phyloP scores from a whole-genome alignment of 139 green algal genomes.

The Chlamydomonas asymmetrica region DNA sequence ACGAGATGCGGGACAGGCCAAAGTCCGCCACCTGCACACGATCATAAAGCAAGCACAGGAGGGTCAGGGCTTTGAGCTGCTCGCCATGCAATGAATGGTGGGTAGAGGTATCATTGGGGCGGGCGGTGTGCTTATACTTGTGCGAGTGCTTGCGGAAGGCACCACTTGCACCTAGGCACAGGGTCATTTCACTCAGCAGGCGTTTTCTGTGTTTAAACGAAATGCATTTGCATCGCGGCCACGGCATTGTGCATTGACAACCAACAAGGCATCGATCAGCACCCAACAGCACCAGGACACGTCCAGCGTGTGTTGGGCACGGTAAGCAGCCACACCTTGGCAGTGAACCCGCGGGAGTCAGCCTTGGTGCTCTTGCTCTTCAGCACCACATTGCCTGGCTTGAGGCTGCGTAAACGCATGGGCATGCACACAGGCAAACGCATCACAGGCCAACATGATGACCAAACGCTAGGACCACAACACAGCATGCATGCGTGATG shows the following conservation, averaged over 20 bases:
- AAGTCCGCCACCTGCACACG: slow-evolving; percentile 17
- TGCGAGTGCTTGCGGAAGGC: background rate
- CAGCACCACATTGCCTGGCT: slow-evolving; percentile 27
- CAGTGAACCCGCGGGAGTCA: slow-evolving; percentile 21
- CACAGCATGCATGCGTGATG: too few species aligned
- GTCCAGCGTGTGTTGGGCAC: too few species aligned
- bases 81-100: background rate
- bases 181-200: background rate
- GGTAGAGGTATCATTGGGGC: background rate
- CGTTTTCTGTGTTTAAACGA: background rate
- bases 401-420: too few species aligned
- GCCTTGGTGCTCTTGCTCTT: slow-evolving; percentile 11
- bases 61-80: background rate
- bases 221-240: background rate
- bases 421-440: too few species aligned
- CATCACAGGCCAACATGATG: too few species aligned
- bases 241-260: background rate
- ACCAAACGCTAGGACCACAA: too few species aligned
- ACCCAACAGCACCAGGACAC: background rate
- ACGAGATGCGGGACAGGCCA: slow-evolving; percentile 12
- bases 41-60: background rate
- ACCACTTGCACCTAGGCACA: background rate
- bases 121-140: background rate
- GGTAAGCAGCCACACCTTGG: slow-evolving; percentile 30
- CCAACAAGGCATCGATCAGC: background rate